These are phyloP conservation scores for Chrysanthemum makinoi DNA, from an alignment of 129 eudicot species.

Conservation along the genomic window DNA sequence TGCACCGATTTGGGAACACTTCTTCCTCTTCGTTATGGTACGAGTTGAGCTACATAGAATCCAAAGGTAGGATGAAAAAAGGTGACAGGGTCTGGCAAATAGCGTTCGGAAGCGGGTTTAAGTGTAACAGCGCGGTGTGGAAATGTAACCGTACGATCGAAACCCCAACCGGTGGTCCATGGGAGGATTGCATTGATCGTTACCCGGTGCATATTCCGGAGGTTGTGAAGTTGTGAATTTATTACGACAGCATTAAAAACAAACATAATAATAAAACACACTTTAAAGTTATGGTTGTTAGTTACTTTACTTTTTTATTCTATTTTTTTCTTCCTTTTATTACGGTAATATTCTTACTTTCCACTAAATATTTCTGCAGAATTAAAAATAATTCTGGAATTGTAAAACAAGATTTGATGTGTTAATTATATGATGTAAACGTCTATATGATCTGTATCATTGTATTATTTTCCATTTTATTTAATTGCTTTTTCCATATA, in stretches of 20 bases:
- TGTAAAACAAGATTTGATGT: conserved; percentile 29
- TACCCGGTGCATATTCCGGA: conserved; percentile 82
- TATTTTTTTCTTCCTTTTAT: not conserved
- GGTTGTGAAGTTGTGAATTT: conserved; percentile 58
- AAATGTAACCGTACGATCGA: conserved; percentile 57
- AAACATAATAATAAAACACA: conserved; percentile 26
- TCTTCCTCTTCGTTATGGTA: conserved; percentile 84
- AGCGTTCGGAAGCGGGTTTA: conserved; percentile 81
- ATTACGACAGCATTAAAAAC: not conserved
- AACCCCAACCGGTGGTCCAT: conserved; percentile 53
- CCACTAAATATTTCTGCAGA: conserved; percentile 17
- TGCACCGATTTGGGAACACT: conserved; percentile 72
- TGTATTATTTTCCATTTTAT: not conserved
- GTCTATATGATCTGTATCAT: conserved; percentile 2
- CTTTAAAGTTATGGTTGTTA: not conserved
- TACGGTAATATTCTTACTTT: not conserved
- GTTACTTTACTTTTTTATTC: not conserved
- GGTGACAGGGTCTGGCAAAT: conserved; percentile 84
- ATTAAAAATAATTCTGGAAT: conserved; percentile 22
- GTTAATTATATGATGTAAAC: conserved; percentile 16
- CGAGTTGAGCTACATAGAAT: conserved; percentile 56
- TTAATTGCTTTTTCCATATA: too few relatives aligned
- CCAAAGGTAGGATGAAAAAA: conserved; percentile 73
- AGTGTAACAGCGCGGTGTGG: conserved; percentile 89
- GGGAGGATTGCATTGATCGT: conserved; percentile 61